These are phyloP conservation scores for Themeda triandra DNA, from an alignment of 176 grass and related monocot species.

Conservation along the genomic window DNA sequence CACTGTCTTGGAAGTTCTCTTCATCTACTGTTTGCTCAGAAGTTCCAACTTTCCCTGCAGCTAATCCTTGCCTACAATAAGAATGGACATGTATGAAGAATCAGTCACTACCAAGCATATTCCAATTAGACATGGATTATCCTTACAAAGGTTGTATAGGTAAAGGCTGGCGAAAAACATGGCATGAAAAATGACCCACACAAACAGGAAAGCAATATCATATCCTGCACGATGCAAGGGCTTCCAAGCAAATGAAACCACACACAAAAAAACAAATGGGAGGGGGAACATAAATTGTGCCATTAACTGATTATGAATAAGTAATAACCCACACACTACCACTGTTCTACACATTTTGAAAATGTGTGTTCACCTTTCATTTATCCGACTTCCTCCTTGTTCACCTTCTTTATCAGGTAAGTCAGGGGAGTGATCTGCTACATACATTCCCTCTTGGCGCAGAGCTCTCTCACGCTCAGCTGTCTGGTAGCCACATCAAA, in stretches of 20 bases:
- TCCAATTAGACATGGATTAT: background rate
- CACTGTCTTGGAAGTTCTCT: constrained; percentile 45
- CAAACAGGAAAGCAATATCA: background rate
- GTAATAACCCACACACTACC: background rate
- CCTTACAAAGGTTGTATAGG: background rate
- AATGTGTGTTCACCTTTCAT: constrained; percentile 53
- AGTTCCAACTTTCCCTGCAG: constrained; percentile 42
- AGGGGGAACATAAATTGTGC: background rate
- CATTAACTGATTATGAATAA: constrained; percentile 13
- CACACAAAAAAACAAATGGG: background rate
- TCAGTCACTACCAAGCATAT: background rate
- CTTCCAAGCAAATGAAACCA: constrained; percentile 9
- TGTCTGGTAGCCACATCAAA: constrained; percentile 43
- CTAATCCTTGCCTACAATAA: constrained; percentile 54
- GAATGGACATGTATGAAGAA: constrained; percentile 33
- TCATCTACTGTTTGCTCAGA: constrained; percentile 49
- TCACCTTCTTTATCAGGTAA: constrained; percentile 48
- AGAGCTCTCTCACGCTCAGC: constrained; percentile 55
- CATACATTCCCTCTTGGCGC: constrained; percentile 27
- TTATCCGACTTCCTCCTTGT: constrained; percentile 25
- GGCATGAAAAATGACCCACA: background rate
- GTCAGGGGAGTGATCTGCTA: constrained; percentile 43
- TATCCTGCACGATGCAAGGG: background rate
- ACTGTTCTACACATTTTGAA: background rate
- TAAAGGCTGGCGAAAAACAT: background rate